Evolutionary conservation across 148 eudicot genomes (phyloP), one percentile per base, ranked within the genome.

Genomic region (Pharnaceum exiguum): DNA sequence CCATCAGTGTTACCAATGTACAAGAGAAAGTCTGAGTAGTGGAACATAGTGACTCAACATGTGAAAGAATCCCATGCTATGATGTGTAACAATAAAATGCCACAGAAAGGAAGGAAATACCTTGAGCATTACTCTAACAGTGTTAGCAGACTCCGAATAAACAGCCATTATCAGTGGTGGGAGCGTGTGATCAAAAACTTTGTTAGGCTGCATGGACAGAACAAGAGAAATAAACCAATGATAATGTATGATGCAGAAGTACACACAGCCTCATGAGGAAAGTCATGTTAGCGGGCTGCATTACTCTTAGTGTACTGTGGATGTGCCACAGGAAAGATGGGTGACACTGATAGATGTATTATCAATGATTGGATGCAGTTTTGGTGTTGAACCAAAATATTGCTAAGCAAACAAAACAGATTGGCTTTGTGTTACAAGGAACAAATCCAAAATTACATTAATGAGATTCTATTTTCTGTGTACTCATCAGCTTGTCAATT

Each of bases 171-270:
- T 29, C 28, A 58, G 51, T 30, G 62, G 51, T 7, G 51, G 62
- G 3, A 7, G n/a, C 10, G 38, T 0, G 6, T 21, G 10, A 57
- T 2, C 10, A 32, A 18, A 19, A 21, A 9, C 7, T 8, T 18
- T 12, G 45, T 58, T 58, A 7, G 51, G 62, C 62, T 58, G 40
- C 50, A 44, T 43, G n/a, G n/a, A n/a, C n/a, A 37, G 3, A 39
- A 5, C 21, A 27, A n/a, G 21, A 37, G 27, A n/a, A 56, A 7
- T 8, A 37, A 11, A 13, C 13, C 3, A 13, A 12, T 24, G 5
- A 11, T 46, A 2, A 24, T 8, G 29, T 8, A 24, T 10, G 11
- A 3, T 17, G 26, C n/a, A n/a, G n/a, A n/a, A n/a, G n/a, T n/a
- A n/a, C n/a, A n/a, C n/a, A n/a, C n/a, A n/a, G n/a, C n/a, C 30